Conservation (phyloP, 345 rosid genomes). For the Leavenworthia alabamica region DNA sequence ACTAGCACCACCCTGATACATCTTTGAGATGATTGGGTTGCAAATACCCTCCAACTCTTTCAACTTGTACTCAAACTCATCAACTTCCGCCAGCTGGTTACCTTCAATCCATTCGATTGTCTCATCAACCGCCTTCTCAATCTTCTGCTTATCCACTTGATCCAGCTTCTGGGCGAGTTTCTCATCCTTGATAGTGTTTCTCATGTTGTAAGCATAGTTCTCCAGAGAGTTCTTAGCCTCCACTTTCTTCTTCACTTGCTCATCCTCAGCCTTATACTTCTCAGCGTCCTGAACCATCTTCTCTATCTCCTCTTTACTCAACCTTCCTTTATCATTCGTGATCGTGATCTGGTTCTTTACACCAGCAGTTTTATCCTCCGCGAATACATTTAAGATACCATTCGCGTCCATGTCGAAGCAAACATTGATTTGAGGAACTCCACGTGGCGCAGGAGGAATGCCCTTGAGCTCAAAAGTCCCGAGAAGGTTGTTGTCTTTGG, state of each 20-base stretch:
- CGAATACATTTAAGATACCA: conserved; percentile 38
- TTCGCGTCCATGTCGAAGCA: conserved; percentile 38
- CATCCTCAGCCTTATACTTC: conserved; percentile 41
- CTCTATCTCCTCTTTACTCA: conserved; percentile 43
- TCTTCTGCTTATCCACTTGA: conserved; percentile 32
- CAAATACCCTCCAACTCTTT: conserved; percentile 40
- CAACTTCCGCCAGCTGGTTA: conserved; percentile 41
- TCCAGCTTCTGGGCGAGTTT: conserved; percentile 31
- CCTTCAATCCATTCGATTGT: conserved; percentile 41
- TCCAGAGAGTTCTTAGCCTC: conserved; percentile 40
- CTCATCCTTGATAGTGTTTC: conserved; percentile 40
- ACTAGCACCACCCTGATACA: conserved; percentile 35
- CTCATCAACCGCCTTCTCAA: conserved; percentile 35
- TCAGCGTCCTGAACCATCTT: conserved; percentile 44
- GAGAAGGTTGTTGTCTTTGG: conserved; percentile 43
- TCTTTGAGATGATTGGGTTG: conserved; percentile 38
- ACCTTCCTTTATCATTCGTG: conserved; percentile 41
- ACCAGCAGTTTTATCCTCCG: conserved; percentile 44
- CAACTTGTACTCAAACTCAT: conserved; percentile 39
- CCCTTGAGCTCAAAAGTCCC: conserved; percentile 44
- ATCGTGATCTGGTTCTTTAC: conserved; percentile 43
- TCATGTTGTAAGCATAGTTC: conserved; percentile 42
- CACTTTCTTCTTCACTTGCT: conserved; percentile 42
- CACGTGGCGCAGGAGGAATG: conserved; percentile 45
- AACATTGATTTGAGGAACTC: conserved; percentile 44